Conservation (phyloP, 306 rosid genomes). For the Trifolium pratense region DNA sequence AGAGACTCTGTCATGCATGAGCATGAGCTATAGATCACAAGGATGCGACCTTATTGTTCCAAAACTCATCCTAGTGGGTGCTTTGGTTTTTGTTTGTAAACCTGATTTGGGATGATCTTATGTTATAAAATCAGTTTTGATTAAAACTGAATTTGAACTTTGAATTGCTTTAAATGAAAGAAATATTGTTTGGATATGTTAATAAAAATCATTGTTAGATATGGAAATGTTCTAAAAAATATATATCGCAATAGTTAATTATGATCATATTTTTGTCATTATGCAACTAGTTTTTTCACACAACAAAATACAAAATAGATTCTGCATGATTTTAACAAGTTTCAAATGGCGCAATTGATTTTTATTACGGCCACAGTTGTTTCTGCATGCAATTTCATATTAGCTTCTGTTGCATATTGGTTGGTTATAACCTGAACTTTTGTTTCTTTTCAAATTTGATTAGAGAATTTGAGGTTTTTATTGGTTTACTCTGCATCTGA, state of each 20-base stretch:
- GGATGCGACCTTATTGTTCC: background rate
- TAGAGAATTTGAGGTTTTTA: slow-evolving; percentile 18
- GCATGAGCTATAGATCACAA: background rate
- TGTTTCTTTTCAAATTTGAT: slow-evolving; percentile 11
- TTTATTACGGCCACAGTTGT: background rate
- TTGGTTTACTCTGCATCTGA: slow-evolving; percentile 12
- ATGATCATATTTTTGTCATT: background rate
- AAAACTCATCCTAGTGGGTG: background rate
- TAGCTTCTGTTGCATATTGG: slow-evolving; percentile 13
- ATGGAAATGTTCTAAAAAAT: background rate
- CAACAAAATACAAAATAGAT: background rate
- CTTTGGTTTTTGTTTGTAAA: background rate
- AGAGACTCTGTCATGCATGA: background rate
- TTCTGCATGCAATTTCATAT: background rate
- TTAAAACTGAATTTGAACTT: background rate
- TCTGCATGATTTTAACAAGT: background rate
- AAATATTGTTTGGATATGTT: slow-evolving; percentile 7
- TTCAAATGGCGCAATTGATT: background rate
- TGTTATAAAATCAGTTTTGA: background rate
- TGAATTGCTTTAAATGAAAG: background rate
- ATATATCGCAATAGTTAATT: background rate
- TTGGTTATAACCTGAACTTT: background rate
- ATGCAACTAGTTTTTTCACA: slow-evolving; percentile 1
- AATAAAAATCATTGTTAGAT: background rate
- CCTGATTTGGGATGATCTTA: background rate